These are phyloP conservation scores for Curvularia hawaiiensis DNA, from an alignment of 2,329 filamentous ascomycete species.

Conservation along the genomic window DNA sequence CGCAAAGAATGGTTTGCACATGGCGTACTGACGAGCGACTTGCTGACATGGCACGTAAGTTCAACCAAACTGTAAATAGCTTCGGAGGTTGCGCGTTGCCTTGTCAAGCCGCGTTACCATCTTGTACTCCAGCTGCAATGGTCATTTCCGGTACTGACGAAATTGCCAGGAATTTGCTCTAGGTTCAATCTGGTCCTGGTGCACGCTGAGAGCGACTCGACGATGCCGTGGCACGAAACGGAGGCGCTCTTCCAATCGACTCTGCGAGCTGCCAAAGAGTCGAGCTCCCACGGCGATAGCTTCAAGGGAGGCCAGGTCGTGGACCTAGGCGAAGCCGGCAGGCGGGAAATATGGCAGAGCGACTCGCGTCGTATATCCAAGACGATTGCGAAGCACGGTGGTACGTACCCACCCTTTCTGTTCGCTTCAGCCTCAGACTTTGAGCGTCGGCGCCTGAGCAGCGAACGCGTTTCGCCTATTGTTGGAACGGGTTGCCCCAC, in stretches of 20 bases:
- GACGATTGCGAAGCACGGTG: conserved; percentile 45
- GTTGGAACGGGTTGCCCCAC: conserved; percentile 15
- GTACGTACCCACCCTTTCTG: conserved; percentile 26
- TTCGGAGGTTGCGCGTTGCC: conserved; percentile 1
- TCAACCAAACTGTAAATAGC: conserved; percentile 1
- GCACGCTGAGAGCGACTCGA: conserved; percentile 42
- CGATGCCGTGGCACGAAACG: conserved; percentile 45
- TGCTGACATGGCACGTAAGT: conserved; percentile 56
- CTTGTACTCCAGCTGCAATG: background rate
- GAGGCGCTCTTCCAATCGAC: conserved; percentile 40
- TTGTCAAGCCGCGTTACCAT: background rate
- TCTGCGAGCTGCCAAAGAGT: conserved; percentile 29
- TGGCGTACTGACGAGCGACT: conserved; percentile 78
- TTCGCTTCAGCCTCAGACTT: conserved; percentile 2
- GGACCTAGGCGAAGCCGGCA: conserved; percentile 44
- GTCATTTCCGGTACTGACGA: conserved; percentile 13
- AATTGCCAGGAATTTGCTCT: conserved; percentile 18
- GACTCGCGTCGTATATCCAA: conserved; percentile 37
- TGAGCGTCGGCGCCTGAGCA: conserved; percentile 3
- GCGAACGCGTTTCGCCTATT: conserved; percentile 14
- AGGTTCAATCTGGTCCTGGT: conserved; percentile 38
- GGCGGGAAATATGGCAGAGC: conserved; percentile 38
- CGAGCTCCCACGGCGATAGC: conserved; percentile 17
- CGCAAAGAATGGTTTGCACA: conserved; percentile 71
- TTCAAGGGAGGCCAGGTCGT: conserved; percentile 25